Evolutionary conservation across 2,329 filamentous ascomycete species (phyloP).

Genomic region (Aspergillus oerlinghausenensis): DNA sequence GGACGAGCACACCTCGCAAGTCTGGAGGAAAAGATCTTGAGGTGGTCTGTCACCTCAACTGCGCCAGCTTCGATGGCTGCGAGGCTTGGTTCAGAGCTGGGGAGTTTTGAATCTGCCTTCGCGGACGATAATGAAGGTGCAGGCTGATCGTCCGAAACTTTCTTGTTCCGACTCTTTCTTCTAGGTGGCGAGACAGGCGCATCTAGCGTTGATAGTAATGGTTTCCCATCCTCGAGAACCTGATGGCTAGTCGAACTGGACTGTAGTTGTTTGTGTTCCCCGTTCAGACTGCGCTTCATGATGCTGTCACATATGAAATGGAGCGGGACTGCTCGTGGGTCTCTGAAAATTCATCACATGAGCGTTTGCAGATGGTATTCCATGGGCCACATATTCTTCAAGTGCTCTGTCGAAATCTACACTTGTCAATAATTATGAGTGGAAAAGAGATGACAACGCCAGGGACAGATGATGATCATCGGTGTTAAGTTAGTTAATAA

Average conservation of each 20-base stretch:
- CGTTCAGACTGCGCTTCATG: slow-evolving; percentile 11
- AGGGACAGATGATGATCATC: neutral
- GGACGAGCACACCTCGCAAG: slow-evolving; percentile 29
- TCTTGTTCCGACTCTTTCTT: slow-evolving; percentile 3
- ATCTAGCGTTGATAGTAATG: slow-evolving; percentile 14
- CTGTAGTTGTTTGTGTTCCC: neutral
- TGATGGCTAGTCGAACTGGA: neutral
- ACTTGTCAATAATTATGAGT: neutral
- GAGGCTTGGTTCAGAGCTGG: slow-evolving; percentile 10
- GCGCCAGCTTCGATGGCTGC: slow-evolving; percentile 52
- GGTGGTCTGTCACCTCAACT: slow-evolving; percentile 44
- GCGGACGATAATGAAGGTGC: neutral
- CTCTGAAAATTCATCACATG: neutral
- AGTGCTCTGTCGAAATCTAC: neutral
- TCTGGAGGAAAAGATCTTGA: slow-evolving; percentile 45
- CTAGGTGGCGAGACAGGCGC: slow-evolving; percentile 27
- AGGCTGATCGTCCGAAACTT: neutral
- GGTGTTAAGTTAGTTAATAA: too few species aligned
- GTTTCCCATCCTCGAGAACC: neutral
- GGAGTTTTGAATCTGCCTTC: neutral
- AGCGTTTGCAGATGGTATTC: neutral
- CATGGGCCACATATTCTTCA: neutral
- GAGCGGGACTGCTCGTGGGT: neutral
- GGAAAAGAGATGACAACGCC: neutral
- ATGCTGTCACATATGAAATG: neutral